Conservation (phyloP, 2,329 filamentous ascomycete species). For the Chrysosporium keratinophilum region DNA sequence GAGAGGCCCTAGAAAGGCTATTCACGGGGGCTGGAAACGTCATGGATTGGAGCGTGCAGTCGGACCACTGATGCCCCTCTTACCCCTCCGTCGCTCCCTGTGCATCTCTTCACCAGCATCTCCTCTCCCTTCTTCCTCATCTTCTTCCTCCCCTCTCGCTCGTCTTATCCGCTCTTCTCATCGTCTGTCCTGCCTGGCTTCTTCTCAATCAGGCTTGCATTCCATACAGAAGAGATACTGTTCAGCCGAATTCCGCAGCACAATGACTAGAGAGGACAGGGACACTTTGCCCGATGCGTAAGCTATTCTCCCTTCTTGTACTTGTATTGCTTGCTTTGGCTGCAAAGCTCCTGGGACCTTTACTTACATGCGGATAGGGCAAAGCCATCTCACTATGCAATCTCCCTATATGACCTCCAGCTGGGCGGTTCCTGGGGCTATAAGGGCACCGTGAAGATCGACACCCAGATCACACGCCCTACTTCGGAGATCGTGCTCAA, state of each 20-base stretch:
- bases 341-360: neutral
- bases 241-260: constrained; percentile 34
- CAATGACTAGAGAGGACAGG: constrained; percentile 37
- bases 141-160: constrained; percentile 11
- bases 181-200: constrained; percentile 13
- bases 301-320: constrained; percentile 12
- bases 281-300: constrained; percentile 39
- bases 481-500: constrained; percentile 76
- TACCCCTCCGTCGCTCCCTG: constrained; percentile 10
- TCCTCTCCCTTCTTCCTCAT: neutral
- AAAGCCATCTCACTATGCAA: constrained; percentile 74
- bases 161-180: constrained; percentile 16
- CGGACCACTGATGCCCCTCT: constrained; percentile 6
- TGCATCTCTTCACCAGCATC: constrained; percentile 5
- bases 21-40: constrained; percentile 13
- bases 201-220: constrained; percentile 17
- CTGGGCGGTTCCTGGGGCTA: constrained; percentile 64
- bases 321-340: neutral
- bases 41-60: constrained; percentile 7
- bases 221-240: constrained; percentile 26
- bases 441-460: constrained; percentile 74
- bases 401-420: constrained; percentile 72
- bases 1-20: constrained; percentile 10
- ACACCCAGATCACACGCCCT: constrained; percentile 58
- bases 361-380: constrained; percentile 40